These are phyloP conservation scores for Thymus quinquecostatus DNA, from an alignment of 257 asterid genomes.

Conservation along the genomic window DNA sequence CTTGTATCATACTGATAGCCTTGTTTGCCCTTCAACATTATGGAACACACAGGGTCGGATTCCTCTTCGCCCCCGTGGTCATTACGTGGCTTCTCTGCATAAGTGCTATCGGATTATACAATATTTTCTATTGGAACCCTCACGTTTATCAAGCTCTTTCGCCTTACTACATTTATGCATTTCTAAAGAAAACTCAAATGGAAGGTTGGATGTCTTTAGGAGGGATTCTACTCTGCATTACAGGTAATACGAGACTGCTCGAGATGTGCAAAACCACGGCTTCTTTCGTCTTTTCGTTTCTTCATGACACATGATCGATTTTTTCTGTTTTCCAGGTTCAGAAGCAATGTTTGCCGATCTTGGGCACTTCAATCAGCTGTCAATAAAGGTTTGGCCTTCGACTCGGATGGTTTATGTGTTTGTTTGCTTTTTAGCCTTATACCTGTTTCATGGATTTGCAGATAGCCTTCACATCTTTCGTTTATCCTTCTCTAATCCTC, in stretches of 20 bases:
- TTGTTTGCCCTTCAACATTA: conserved; percentile 93
- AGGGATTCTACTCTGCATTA: conserved; percentile 80
- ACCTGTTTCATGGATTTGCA: conserved; percentile 30
- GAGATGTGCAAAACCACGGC: neutral
- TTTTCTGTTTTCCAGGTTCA: conserved; percentile 60
- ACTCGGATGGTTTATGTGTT: neutral
- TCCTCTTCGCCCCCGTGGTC: conserved; percentile 88
- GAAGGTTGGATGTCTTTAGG: conserved; percentile 91
- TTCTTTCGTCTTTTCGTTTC: neutral
- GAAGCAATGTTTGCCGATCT: conserved; percentile 99
- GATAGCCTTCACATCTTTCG: conserved; percentile 78
- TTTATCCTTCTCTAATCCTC: conserved; percentile 80
- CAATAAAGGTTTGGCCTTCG: conserved; percentile 62
- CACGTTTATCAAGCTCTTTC: conserved; percentile 78
- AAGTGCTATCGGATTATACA: conserved; percentile 73
- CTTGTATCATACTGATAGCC: conserved; percentile 78
- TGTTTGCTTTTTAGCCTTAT: neutral
- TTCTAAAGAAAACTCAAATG: conserved; percentile 71
- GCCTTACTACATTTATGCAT: conserved; percentile 74
- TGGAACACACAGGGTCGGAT: conserved; percentile 94
- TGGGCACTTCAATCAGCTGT: conserved; percentile 85
- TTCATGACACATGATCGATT: neutral
- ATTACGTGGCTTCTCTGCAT: conserved; percentile 85
- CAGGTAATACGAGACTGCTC: conserved; percentile 47
- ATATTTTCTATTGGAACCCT: conserved; percentile 76